Percentiles rank a stretch among this genome's conserved stretches.
phyloP scores from a whole-genome alignment of 371 early-diverging fungal genomes.

The Quaeritorhiza haematococci region DNA sequence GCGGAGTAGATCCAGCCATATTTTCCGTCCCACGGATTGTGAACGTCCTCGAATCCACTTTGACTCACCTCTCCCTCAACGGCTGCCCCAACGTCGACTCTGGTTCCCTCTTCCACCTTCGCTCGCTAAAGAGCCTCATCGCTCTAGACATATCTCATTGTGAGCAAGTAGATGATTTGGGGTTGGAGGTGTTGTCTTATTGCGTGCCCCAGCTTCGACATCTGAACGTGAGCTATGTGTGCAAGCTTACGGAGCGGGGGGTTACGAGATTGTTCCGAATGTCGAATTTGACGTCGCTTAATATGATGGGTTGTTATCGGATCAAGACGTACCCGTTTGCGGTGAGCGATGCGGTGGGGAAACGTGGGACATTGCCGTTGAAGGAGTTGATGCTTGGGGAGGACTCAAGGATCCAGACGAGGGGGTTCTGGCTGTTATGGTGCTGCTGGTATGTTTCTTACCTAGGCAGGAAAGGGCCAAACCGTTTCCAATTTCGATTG shows the following conservation, averaged over 20 bases:
- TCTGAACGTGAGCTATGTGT: conserved; percentile 33
- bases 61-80: conserved; percentile 29
- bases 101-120: conserved; percentile 20
- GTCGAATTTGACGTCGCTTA: conserved; percentile 18
- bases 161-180: conserved; percentile 24
- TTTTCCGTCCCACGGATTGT: conserved; percentile 10
- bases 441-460: conserved; percentile 27
- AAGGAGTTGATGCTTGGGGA: conserved; percentile 32
- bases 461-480: neutral
- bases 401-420: conserved; percentile 36
- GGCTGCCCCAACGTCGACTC: conserved; percentile 28
- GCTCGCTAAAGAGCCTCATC: conserved; percentile 7
- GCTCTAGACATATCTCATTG: conserved; percentile 33
- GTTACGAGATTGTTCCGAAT: conserved; percentile 26
- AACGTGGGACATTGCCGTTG: conserved; percentile 11
- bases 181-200: conserved; percentile 23
- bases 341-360: conserved; percentile 6
- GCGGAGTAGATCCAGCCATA: conserved; percentile 17
- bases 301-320: conserved; percentile 38
- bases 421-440: conserved; percentile 41
- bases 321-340: conserved; percentile 41
- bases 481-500: too few relatives aligned
- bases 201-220: conserved; percentile 19
- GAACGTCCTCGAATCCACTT: conserved; percentile 2
- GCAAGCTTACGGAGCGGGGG: conserved; percentile 32